A percentile compares a stretch with the other conserved stretches of the same genome.
Conservation (phyloP, 2,329 filamentous ascomycete species). For the Trichophyton equinum region DNA sequence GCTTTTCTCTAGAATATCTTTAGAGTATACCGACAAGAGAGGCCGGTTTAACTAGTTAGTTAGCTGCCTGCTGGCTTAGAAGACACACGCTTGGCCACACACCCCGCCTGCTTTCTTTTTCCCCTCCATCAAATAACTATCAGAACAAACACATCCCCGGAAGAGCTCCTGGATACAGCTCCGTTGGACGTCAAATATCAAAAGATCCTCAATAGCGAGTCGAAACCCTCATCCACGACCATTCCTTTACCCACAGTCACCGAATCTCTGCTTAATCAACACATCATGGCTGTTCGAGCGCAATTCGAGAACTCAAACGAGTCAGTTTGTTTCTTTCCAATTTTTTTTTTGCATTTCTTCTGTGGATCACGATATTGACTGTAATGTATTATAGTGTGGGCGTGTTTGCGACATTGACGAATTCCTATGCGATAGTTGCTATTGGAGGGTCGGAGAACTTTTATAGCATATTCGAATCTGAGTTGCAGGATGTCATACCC, state of each 20-base stretch:
- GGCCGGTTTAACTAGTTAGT: background rate
- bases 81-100: background rate
- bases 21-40: background rate
- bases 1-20: background rate
- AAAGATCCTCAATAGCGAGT: background rate
- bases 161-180: background rate
- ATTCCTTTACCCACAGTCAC: background rate
- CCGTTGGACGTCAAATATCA: background rate
- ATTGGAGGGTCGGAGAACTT: slow-evolving; percentile 97
- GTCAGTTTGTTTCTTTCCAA: slow-evolving; percentile 19
- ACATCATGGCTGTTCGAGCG: slow-evolving; percentile 36
- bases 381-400: slow-evolving; percentile 54
- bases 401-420: slow-evolving; percentile 92
- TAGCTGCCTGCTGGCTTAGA: background rate
- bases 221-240: background rate
- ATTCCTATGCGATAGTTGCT: slow-evolving; percentile 89
- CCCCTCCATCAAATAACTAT: background rate
- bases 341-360: background rate
- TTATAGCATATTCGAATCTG: slow-evolving; percentile 96
- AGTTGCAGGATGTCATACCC: slow-evolving; percentile 92
- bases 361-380: background rate
- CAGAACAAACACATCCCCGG: too few species aligned
- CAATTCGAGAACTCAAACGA: slow-evolving; percentile 42
- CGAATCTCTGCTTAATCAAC: background rate
- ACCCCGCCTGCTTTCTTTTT: background rate